Evolutionary conservation across 176 grass and related monocot species (phyloP), one percentile per base, ranked within the genome.

Genomic region (Oryza rufipogon): DNA sequence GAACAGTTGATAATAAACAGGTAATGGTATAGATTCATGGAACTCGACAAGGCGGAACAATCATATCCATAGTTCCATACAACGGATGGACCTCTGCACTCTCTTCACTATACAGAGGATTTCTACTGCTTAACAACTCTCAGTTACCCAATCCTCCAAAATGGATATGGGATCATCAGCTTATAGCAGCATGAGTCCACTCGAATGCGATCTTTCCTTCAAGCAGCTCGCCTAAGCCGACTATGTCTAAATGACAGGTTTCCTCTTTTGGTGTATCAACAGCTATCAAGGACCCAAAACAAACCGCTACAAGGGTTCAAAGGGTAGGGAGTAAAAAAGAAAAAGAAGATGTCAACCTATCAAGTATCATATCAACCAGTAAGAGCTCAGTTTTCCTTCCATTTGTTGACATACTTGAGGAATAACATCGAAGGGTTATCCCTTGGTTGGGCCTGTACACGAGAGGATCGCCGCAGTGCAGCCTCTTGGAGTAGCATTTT

Each of bases 381-480:
- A 39, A 28, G 63, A 73, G 26, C 80, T 89, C 86, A 90, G 7
- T 46, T 88, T 51, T 78, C 74, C 77, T 89, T 98, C 91, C 80
- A 95, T 79, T 67, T 92, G 89, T 98, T 98, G 44, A 84, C 72
- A 85, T 98, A 95, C 70, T 88, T 86, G 73, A 98, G 92, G 87
- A 93, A 95, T 49, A 87, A 87, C 56, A 73, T 90, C 11, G 78
- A 85, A 64, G 90, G 79, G 74, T 84, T 65, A n/a, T 98, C 96
- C 80, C 79, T 93, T 38, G 92, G 89, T 45, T 98, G 93, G 19
- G 87, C 91, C 20, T 85, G 87, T 39, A 95, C 89, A 39, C 96
- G 92, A 52, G 86, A 91, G 42, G 96, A 98, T 52, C 96, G 89
- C 23, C 93, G 82, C 47, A 95, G 75, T 30, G 87, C 65, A 81